phyloP scores from a whole-genome alignment of 176 grass and related monocot genomes.

The Otatea glauca region DNA sequence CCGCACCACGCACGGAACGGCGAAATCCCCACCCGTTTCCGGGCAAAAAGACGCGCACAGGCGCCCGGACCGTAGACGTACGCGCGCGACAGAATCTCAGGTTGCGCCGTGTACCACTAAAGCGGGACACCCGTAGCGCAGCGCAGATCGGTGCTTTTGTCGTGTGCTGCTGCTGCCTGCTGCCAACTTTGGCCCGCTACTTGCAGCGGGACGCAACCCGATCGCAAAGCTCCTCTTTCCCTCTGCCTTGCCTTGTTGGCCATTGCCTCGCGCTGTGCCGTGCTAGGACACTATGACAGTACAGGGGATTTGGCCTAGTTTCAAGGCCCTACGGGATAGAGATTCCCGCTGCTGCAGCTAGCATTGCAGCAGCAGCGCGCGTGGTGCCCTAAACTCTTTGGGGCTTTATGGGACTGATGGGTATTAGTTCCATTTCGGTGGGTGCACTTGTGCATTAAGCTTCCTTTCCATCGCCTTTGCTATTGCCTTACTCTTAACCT shows the following conservation, averaged over 20 bases:
- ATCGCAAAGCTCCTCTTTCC: neutral
- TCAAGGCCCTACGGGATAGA: neutral
- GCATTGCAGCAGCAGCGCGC: neutral
- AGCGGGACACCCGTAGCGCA: constrained; percentile 59
- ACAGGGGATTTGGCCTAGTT: constrained; percentile 60
- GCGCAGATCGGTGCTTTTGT: constrained; percentile 30
- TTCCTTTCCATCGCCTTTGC: constrained; percentile 24
- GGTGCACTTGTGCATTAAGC: constrained; percentile 1
- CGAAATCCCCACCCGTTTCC: neutral
- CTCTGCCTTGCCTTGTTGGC: neutral
- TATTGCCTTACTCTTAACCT: constrained; percentile 24
- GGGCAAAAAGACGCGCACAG: neutral
- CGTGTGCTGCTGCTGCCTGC: too few species aligned
- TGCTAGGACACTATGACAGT: neutral
- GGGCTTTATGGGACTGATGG: constrained; percentile 48
- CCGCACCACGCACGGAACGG: neutral
- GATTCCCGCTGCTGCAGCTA: constrained; percentile 31
- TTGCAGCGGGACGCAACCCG: neutral
- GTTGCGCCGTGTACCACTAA: constrained; percentile 40
- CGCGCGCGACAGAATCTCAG: constrained; percentile 42
- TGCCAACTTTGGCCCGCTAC: neutral
- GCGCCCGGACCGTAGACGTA: neutral
- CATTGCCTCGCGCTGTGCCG: neutral
- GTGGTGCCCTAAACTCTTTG: constrained; percentile 37
- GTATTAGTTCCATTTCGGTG: constrained; percentile 54